Evolutionary conservation across 2,329 filamentous ascomycete genomes (phyloP), one percentile per base, ranked within the genome.

Genomic region (Clarireedia paspali): DNA sequence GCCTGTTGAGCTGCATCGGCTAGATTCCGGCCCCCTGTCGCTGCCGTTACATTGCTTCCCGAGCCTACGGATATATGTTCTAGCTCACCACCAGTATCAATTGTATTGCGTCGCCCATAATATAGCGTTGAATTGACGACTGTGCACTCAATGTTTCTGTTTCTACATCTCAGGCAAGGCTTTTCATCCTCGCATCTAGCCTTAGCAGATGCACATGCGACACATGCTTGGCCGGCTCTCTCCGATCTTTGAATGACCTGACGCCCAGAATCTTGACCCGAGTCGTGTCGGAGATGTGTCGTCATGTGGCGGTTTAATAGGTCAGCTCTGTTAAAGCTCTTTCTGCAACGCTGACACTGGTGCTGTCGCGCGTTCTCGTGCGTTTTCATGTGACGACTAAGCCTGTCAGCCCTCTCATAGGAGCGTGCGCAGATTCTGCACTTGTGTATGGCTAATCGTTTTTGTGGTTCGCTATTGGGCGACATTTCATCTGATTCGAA

Each of bases 261-360:
- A 24, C 23, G 34, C 10, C 30, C 30, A 34, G 30, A 34, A 47
- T 26, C 34, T n/a, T 50, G 50, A 24, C 45, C 48, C n/a, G 40
- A 20, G n/a, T 56, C 38, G 10, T 59, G 46, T 34, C 55, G 30
- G 12, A 34, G 52, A 53, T 64, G 62, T 36, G 47, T 57, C 7
- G 55, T 51, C 30, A 52, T 52, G 47, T 64, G 62, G 6, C 62
- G 55, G 40, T 39, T 50, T 49, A 57, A 20, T 53, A 50, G 49
- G 34, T 64, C 62, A 23, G 58, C 57, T 42, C 60, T 48, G 39
- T 64, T 64, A 53, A 63, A 64, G 26, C 58, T 62, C 39, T 64
- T 64, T 12, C 42, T n/a, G 45, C 58, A 63, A 23, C 40, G 54
- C n/a, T 50, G 40, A 50, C 61, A 64, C 17, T 57, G 59, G 45